Evolutionary conservation across 192 early-diverging fungal species (phyloP).

Genomic region (Coemansia sp.): DNA sequence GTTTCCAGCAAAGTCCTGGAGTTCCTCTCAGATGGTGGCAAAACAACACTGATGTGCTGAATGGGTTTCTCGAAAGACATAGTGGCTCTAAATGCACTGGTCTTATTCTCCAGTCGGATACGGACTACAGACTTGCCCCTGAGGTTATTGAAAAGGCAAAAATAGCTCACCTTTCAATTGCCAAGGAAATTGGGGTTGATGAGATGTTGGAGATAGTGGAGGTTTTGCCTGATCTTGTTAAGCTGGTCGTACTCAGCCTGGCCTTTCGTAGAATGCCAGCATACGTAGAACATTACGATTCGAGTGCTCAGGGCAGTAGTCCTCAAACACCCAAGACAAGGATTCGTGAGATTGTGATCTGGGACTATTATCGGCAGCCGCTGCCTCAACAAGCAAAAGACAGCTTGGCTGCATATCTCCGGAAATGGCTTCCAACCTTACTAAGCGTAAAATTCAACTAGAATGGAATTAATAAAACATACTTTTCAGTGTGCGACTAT

Average conservation of each 20-base stretch:
- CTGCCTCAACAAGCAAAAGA: neutral
- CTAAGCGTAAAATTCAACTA: neutral
- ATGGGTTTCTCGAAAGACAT: slow-evolving; percentile 1
- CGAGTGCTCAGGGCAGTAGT: neutral
- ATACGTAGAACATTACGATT: neutral
- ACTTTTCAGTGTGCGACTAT: neutral
- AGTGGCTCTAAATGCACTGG: slow-evolving; percentile 1
- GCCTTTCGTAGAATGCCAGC: slow-evolving; percentile 1
- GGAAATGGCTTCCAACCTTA: neutral
- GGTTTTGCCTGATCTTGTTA: slow-evolving; percentile 1
- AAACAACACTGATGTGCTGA: neutral
- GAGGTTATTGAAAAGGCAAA: neutral
- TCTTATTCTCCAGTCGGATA: neutral
- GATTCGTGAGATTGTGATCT: slow-evolving; percentile 4
- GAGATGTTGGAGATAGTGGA: neutral
- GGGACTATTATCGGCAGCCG: neutral
- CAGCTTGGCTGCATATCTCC: neutral
- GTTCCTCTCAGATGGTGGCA: slow-evolving; percentile 4
- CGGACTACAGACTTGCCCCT: neutral
- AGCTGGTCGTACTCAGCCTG: neutral
- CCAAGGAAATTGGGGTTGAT: neutral
- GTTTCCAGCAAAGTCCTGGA: slow-evolving; percentile 1
- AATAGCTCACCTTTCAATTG: slow-evolving; percentile 1
- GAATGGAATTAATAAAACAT: neutral
- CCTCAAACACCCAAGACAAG: neutral